Evolutionary conservation across 257 asterid genomes (phyloP).

Genomic region (Salvia rosmarinus): DNA sequence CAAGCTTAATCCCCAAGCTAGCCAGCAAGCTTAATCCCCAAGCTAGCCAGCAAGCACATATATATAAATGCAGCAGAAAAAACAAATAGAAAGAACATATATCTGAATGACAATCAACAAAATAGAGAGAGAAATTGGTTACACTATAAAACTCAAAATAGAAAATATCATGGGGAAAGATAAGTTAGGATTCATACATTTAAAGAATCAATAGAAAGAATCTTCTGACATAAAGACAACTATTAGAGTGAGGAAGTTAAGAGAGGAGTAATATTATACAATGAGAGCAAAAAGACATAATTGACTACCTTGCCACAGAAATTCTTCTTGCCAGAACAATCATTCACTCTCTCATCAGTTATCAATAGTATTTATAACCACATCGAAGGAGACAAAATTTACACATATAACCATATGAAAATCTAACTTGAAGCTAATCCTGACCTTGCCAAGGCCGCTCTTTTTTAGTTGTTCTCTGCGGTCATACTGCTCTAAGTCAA

Average conservation of each 20-base stretch:
- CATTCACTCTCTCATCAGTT: constrained; percentile 3
- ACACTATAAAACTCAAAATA: background rate
- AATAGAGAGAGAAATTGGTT: constrained; percentile 11
- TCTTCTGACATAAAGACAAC: background rate
- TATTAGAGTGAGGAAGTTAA: constrained; percentile 3
- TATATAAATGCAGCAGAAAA: background rate
- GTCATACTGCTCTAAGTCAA: constrained; percentile 82
- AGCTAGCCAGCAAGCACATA: constrained; percentile 15
- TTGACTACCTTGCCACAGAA: constrained; percentile 10
- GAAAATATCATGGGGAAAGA: background rate
- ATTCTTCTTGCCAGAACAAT: constrained; percentile 16
- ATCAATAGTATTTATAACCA: constrained; percentile 1
- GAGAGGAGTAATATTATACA: background rate
- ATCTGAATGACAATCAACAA: constrained; percentile 18
- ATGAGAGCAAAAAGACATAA: background rate
- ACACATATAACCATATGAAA: background rate
- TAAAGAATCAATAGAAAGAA: background rate
- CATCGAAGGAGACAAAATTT: background rate
- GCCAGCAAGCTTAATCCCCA: constrained; percentile 22
- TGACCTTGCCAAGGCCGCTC: constrained; percentile 96
- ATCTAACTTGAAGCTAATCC: constrained; percentile 20
- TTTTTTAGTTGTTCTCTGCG: constrained; percentile 82
- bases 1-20: constrained; percentile 24
- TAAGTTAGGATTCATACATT: background rate
- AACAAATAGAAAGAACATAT: background rate